Evolutionary conservation across 1,139 yeast species (phyloP).

Genomic region (Spathaspora sp.): DNA sequence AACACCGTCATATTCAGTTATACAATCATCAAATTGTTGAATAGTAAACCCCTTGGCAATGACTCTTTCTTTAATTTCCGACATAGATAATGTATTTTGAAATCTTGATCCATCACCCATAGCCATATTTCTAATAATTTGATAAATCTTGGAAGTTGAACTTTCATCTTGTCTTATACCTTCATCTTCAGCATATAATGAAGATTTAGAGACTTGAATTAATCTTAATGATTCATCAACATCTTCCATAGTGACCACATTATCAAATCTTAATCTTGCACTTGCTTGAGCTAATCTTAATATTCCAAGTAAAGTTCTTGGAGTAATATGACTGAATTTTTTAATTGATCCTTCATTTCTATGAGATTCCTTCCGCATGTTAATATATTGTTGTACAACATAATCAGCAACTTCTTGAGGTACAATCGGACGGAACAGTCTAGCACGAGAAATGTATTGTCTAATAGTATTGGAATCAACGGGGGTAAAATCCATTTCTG

Average conservation of each 20-base stretch:
- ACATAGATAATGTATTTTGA: constrained; percentile 50
- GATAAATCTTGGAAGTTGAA: constrained; percentile 58
- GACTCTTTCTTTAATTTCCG: constrained; percentile 63
- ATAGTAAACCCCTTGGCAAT: constrained; percentile 83
- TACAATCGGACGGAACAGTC: constrained; percentile 81
- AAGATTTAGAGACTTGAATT: constrained; percentile 80
- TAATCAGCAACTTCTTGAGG: constrained; percentile 87
- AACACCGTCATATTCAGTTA: constrained; percentile 68
- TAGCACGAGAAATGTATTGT: constrained; percentile 85
- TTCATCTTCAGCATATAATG: constrained; percentile 60
- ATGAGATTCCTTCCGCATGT: constrained; percentile 89
- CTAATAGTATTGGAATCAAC: constrained; percentile 79
- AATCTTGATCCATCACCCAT: constrained; percentile 43
- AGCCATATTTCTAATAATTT: constrained; percentile 56
- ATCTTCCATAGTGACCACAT: constrained; percentile 70
- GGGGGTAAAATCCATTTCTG: constrained; percentile 73
- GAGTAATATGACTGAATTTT: constrained; percentile 87
- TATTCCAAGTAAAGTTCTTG: constrained; percentile 90
- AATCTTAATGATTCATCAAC: constrained; percentile 95
- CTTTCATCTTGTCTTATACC: constrained; percentile 52
- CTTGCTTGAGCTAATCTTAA: constrained; percentile 92
- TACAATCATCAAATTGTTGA: constrained; percentile 72
- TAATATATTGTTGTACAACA: constrained; percentile 83
- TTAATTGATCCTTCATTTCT: constrained; percentile 72
- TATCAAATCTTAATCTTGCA: constrained; percentile 83